Evolutionary conservation across 2,329 filamentous ascomycete genomes (phyloP), one percentile per base, ranked within the genome.

Genomic region (Cordyceps pruinosa): DNA sequence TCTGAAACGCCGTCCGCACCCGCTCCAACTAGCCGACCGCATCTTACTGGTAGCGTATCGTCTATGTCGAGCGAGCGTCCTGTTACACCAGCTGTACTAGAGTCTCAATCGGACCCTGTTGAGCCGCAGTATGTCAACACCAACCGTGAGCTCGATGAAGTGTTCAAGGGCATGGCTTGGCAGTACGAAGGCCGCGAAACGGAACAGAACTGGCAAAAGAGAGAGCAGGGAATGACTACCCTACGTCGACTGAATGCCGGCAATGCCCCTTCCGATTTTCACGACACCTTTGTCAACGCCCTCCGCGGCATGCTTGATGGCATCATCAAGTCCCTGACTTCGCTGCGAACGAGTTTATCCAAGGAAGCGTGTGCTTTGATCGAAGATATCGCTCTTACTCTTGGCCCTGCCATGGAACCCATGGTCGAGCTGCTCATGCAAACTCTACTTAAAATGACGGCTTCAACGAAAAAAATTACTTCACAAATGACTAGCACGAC

Each of bases 401-500:
- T 89, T 46, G 91, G 91, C 0, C 80, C 90, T 1, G 87, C 81
- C 41, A 85, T 97, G 66, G 93, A 97, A 66, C 82, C 87, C 12
- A 89, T 96, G 85, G 87, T 94, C 8, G 93, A 97, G 72, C 83
- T 97, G 51, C 78, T 97, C 23, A 83, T 97, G 73, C 91, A 96
- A 67, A 87, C 84, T 28, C 84, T 97, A 64, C 85, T 97, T 74
- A 97, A 96, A 72, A 82, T 97, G 61, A 92, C 88, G 62, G 90
- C 86, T 10, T 86, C 86, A 25, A 95, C 93, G 48, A 99, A 99
- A 73, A 96, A 95, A 71, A 96, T 99, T 63, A 86, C 84, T 58
- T 90, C 90, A 1, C 87, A 96, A 66, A 86, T 88, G 61, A 93
- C 89, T 53, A 92, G 95, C 66, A 70, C 76, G 17, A 90, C 89